Base-by-base conservation (phyloP, 108 stramenopile genomes). In the Nitzschia sp. region DNA sequence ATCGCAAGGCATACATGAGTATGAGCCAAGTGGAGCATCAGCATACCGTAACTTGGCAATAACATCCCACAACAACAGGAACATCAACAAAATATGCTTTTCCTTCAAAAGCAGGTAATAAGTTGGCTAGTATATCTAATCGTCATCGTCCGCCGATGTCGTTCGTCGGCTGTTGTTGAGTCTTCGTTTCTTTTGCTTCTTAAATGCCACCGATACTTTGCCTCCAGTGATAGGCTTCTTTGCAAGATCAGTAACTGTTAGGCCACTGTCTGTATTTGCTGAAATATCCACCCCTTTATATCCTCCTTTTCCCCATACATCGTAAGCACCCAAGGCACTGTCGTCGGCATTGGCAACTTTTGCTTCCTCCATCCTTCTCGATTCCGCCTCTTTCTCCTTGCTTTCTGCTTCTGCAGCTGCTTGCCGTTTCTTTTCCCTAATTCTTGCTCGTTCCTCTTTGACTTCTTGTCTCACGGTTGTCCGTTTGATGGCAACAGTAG, bases 291-390 rank as follows among this genome's bases (percentile, higher is more conserved):
- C 77, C 10, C 92, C 92, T 57, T 90, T 90, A 69, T 93, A 93
- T 10, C 83, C 85, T 15, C 80, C 78, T 8, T 52, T 65, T 11
- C 67, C 75, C 86, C 85, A 88, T 24, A 85, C 86, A 77, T 89
- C 84, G 69, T 85, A 90, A 15, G 88, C 88, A n/a, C 92, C 92
- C 52, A 93, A 60, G 7, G 92, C 92, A 14, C 86, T 88, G 82
- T 93, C 92, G 54, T 89, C 85, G 6, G 86, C 86, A 76, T 88
- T 89, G 24, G 81, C 79, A 11, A 80, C 80, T 61, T 81, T 86
- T 25, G 89, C 87, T 77, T 90, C 89, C 59, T 93, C 92, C 87
- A 90, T 85, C 59, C 65, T 76, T 61, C 92, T 66, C 25, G 58
- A 78, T 24, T 77, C 73, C 2, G 66, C 69, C 56, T 86, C 77